Conservation (phyloP, 768 basidiomycete species). For the Vararia minispora region DNA sequence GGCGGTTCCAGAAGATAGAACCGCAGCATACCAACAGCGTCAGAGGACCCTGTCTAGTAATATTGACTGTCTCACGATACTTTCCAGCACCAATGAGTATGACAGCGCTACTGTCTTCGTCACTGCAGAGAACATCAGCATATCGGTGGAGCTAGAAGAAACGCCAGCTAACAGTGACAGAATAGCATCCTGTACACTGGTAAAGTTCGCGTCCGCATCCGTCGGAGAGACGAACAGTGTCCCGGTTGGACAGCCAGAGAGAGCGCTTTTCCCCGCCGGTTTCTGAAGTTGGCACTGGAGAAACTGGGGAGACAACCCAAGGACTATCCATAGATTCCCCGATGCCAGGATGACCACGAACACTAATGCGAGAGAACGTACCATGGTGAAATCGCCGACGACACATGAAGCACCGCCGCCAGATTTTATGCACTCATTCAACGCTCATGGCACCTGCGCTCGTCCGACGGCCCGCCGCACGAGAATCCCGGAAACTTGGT, state of each 20-base stretch:
- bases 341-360: too few species aligned
- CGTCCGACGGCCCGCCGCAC: too few species aligned
- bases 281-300: conserved; percentile 43
- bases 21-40: conserved; percentile 37
- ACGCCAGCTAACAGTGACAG: conserved; percentile 34
- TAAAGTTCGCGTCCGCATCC: conserved; percentile 35
- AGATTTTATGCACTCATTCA: too few species aligned
- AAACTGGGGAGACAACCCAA: conserved; percentile 38
- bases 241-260: conserved; percentile 42
- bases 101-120: conserved; percentile 25
- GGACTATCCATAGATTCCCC: too few species aligned
- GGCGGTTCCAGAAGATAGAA: not conserved
- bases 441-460: too few species aligned
- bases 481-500: too few species aligned
- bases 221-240: conserved; percentile 48
- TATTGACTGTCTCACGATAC: conserved; percentile 49
- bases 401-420: too few species aligned
- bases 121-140: conserved; percentile 21
- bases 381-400: too few species aligned
- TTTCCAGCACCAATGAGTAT: conserved; percentile 49
- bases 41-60: conserved; percentile 41
- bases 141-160: not conserved
- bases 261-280: conserved; percentile 26
- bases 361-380: too few species aligned
- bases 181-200: conserved; percentile 43